Conservation (phyloP, 2,329 filamentous ascomycete genomes). For the Aspergillus sp. region DNA sequence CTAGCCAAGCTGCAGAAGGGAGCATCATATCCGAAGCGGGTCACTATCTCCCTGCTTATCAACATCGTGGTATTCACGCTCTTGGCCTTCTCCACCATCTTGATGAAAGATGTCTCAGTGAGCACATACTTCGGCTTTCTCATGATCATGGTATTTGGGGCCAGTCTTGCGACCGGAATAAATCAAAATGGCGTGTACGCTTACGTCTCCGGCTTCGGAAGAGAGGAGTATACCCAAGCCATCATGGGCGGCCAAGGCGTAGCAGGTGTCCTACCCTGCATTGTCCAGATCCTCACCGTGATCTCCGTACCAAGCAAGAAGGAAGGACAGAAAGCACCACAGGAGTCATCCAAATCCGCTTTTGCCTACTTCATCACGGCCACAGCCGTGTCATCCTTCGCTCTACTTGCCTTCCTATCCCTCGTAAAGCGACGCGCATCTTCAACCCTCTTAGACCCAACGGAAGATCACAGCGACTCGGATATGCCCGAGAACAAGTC, state of each 20-base stretch:
- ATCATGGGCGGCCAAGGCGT: conserved; percentile 95
- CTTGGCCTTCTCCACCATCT: conserved; percentile 75
- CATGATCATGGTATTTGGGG: conserved; percentile 76
- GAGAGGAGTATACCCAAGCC: conserved; percentile 87
- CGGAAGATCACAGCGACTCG: conserved; percentile 33
- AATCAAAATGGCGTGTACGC: conserved; percentile 95
- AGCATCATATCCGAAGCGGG: conserved; percentile 86
- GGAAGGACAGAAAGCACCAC: conserved; percentile 37
- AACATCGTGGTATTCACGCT: conserved; percentile 76
- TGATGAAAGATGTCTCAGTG: conserved; percentile 65
- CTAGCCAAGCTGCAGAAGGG: conserved; percentile 77
- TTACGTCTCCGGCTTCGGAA: conserved; percentile 81
- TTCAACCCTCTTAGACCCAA: not conserved
- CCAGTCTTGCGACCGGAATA: conserved; percentile 77
- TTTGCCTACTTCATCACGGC: conserved; percentile 92
- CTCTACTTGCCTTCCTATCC: conserved; percentile 73
- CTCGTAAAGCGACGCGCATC: conserved; percentile 59
- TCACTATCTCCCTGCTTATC: conserved; percentile 73
- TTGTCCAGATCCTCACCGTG: conserved; percentile 84
- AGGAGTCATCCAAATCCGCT: conserved; percentile 67
- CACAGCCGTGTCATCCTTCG: conserved; percentile 69
- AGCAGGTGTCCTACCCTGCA: conserved; percentile 83
- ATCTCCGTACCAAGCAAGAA: conserved; percentile 61
- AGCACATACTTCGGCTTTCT: conserved; percentile 76
- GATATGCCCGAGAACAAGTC: conserved; percentile 36